Conservation (phyloP, 148 eudicot genomes). For the Chenopodium quinoa region DNA sequence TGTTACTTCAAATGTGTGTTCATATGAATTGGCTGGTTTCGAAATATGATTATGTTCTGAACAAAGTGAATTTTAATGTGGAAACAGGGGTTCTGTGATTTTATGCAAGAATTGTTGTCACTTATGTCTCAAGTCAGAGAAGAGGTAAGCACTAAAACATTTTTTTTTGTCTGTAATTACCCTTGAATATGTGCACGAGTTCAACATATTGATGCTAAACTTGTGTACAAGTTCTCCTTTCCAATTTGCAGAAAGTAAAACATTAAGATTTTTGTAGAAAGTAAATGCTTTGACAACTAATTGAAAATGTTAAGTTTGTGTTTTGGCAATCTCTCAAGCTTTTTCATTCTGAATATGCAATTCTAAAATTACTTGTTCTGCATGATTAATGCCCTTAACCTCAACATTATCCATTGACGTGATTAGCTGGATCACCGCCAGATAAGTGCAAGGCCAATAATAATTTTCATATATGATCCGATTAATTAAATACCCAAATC, state of each 20-base stretch:
- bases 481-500: background rate
- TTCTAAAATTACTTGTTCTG: background rate
- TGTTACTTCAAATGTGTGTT: background rate
- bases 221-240: background rate
- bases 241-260: background rate
- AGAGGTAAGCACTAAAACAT: constrained; percentile 44
- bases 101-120: constrained; percentile 66
- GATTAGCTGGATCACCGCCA: background rate
- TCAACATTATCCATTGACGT: background rate
- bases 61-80: too few relatives aligned
- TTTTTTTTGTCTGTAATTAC: background rate
- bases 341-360: background rate
- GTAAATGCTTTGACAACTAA: background rate
- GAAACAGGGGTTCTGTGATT: constrained; percentile 72
- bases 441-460: background rate
- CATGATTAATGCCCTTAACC: background rate
- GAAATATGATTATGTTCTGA: background rate
- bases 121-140: constrained; percentile 58
- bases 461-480: background rate
- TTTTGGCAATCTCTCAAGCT: background rate
- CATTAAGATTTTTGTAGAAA: background rate
- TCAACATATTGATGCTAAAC: background rate
- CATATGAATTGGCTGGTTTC: background rate
- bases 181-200: background rate
- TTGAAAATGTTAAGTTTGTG: too few relatives aligned